These are phyloP conservation scores for Noccaea caerulescens DNA, from an alignment of 345 rosid species.

Conservation along the genomic window DNA sequence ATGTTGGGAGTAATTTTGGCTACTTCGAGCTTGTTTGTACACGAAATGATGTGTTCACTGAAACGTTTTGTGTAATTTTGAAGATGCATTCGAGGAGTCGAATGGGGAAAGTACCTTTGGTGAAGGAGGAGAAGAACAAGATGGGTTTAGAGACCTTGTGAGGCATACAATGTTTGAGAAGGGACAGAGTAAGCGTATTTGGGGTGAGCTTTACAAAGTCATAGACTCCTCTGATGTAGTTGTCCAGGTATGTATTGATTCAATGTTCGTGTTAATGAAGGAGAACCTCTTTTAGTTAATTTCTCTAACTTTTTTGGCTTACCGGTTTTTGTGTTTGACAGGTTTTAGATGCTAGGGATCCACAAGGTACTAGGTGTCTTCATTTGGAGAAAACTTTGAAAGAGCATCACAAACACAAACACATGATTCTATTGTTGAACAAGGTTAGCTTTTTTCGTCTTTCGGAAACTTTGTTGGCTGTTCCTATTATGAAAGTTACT, in stretches of 20 bases:
- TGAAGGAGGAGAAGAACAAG: conserved; percentile 63
- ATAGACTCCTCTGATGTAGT: conserved; percentile 95
- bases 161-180: conserved; percentile 97
- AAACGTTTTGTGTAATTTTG: conserved; percentile 17
- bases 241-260: conserved; percentile 64
- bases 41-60: conserved; percentile 9
- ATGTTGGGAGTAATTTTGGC: neutral
- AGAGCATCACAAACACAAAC: conserved; percentile 91
- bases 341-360: conserved; percentile 99
- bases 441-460: conserved; percentile 56
- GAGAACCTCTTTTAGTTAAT: neutral
- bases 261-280: neutral
- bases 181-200: conserved; percentile 97
- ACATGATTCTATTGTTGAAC: conserved; percentile 88
- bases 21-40: neutral
- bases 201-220: conserved; percentile 99
- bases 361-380: conserved; percentile 88
- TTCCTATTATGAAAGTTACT: neutral
- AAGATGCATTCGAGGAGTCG: conserved; percentile 74
- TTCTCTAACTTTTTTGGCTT: conserved; percentile 3
- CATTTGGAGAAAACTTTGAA: conserved; percentile 87
- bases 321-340: conserved; percentile 31
- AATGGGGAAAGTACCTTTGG: conserved; percentile 48
- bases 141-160: conserved; percentile 87
- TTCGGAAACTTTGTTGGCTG: conserved; percentile 1